Evolutionary conservation across 768 basidiomycete species (phyloP).

Genomic region (Rhodosporidiobolus sp.): DNA sequence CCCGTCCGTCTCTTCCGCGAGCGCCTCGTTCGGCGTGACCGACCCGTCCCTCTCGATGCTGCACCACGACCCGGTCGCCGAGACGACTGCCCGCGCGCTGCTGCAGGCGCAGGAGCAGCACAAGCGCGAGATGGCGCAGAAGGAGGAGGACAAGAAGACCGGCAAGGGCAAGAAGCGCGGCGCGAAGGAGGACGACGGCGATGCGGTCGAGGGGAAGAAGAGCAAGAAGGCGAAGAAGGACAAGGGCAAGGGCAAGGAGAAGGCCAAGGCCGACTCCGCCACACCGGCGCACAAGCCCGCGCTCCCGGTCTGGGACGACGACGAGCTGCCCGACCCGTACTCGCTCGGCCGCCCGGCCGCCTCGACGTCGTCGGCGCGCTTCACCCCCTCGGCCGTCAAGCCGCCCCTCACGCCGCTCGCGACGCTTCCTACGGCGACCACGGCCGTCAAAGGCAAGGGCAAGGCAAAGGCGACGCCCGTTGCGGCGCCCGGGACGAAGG

Average conservation of each 20-base stretch:
- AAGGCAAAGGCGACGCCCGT: too few species aligned
- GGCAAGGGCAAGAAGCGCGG: neutral
- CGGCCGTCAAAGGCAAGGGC: too few species aligned
- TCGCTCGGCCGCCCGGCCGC: too few species aligned
- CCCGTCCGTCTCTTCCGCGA: neutral
- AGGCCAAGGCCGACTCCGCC: neutral
- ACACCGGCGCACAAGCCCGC: too few species aligned
- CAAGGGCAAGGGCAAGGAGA: neutral
- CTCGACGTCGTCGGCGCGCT: too few species aligned
- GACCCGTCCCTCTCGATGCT: neutral
- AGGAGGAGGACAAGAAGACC: conserved; percentile 55
- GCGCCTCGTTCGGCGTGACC: neutral
- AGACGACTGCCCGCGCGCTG: neutral
- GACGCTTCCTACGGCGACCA: too few species aligned
- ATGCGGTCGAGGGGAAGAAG: neutral
- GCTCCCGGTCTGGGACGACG: too few species aligned
- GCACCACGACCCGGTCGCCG: neutral
- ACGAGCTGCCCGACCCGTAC: too few species aligned
- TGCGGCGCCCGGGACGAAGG: neutral
- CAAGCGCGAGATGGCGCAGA: conserved; percentile 58
- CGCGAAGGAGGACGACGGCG: neutral
- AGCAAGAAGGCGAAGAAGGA: too few species aligned
- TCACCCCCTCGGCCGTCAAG: too few species aligned
- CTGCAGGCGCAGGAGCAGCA: conserved; percentile 58
- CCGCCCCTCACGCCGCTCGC: too few species aligned